Evolutionary conservation across 306 rosid species (phyloP), one percentile per base, ranked within the genome.

Genomic region (Carpinus fangiana): DNA sequence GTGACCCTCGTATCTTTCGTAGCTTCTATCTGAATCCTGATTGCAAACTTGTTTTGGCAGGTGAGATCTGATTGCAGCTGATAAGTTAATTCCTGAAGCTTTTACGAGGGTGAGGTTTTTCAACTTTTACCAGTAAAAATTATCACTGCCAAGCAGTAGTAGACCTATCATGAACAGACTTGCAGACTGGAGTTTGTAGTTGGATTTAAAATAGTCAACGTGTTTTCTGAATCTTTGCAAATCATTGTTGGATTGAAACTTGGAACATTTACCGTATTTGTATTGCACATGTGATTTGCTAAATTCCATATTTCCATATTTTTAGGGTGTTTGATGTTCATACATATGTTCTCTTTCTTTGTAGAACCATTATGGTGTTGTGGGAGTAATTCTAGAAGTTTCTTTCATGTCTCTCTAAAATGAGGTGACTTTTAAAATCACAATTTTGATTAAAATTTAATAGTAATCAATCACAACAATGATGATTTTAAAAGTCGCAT

Each of bases 21-120:
- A 31, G 71, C 50, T 65, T 17, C 16, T 18, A 36, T 4, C 72
- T 31, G 72, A 66, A n/a, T 66, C 10, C 57, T 71, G 73, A 75
- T 57, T 61, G 55, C 21, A 54, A 52, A 54, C 62, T 4, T 80
- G 70, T 36, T 74, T 78, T 78, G 72, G 62, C 90, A 91, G 97
- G 87, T 91, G 82, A 91, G 74, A n/a, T 64, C 53, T 80, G 78
- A 76, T 79, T 68, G 82, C 70, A 60, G 78, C 21, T 26, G 43
- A 69, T 54, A 52, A 16, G 62, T 72, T 46, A 46, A 10, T 67
- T 60, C 59, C 73, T 31, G 85, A 75, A 81, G 84, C 68, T 77
- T 76, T 76, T 78, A 47, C 50, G 84, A 64, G 21, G 76, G 76
- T 51, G 82, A 76, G 77, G 51, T 52, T 78, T 81, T 52, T 52